Evolutionary conservation across 2,329 filamentous ascomycete species (phyloP).

Genomic region (Alternaria conjuncta): DNA sequence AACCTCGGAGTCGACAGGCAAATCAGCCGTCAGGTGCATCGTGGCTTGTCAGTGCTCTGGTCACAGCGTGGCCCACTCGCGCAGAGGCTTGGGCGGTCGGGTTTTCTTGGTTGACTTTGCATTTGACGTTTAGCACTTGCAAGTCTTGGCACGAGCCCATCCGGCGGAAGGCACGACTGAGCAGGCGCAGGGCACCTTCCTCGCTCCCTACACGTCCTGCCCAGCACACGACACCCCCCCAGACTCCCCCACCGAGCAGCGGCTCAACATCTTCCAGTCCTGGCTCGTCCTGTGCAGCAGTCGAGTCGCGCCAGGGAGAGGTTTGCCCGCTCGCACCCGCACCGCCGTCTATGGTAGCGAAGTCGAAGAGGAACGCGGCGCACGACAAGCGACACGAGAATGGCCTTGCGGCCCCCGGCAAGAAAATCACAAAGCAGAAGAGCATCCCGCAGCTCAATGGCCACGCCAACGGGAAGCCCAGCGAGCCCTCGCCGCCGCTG

Average conservation of each 20-base stretch:
- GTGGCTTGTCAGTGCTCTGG: not conserved
- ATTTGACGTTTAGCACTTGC: slow-evolving; percentile 15
- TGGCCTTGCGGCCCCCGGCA: slow-evolving; percentile 81
- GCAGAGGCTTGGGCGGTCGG: slow-evolving; percentile 1
- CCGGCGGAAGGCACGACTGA: slow-evolving; percentile 11
- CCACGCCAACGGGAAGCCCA: slow-evolving; percentile 50
- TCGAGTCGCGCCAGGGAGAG: slow-evolving; percentile 49
- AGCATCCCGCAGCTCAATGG: slow-evolving; percentile 55
- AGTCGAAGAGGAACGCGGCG: slow-evolving; percentile 53
- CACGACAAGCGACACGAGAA: slow-evolving; percentile 76
- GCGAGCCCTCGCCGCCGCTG: slow-evolving; percentile 49
- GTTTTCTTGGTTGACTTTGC: slow-evolving; percentile 11
- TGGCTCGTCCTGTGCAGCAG: slow-evolving; percentile 53
- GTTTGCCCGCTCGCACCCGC: slow-evolving; percentile 41
- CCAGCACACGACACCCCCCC: slow-evolving; percentile 27
- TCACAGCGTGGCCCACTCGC: not conserved
- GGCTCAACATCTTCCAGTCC: slow-evolving; percentile 51
- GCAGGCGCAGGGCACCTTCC: slow-evolving; percentile 14
- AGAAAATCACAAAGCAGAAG: slow-evolving; percentile 63
- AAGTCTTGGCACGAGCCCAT: slow-evolving; percentile 16
- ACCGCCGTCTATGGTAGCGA: slow-evolving; percentile 56
- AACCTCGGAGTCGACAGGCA: not conserved
- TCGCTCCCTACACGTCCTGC: slow-evolving; percentile 25
- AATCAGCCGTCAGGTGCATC: not conserved
- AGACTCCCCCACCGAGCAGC: slow-evolving; percentile 32